Evolutionary conservation across 1,284 basidiomycete species (phyloP).

Genomic region (Marasmius fiardii): DNA sequence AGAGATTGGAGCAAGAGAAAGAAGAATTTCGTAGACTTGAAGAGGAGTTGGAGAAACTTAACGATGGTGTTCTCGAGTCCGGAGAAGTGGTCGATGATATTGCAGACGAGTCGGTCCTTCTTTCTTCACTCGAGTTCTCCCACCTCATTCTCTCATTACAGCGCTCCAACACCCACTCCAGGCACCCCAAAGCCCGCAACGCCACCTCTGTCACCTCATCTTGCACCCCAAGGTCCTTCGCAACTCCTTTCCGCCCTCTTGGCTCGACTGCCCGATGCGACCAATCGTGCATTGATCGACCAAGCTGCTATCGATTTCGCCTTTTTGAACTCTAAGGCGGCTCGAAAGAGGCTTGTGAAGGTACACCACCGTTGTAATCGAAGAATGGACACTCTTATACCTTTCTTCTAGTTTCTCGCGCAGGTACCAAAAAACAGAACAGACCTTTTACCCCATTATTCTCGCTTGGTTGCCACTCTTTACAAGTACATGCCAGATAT

Average conservation of each 20-base stretch:
- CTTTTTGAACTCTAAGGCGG: constrained; percentile 93
- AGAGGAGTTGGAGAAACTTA: constrained; percentile 61
- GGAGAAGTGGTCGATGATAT: constrained; percentile 20
- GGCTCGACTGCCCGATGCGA: constrained; percentile 89
- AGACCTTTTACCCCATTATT: constrained; percentile 93
- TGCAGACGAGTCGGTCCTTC: constrained; percentile 48
- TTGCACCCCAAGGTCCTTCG: constrained; percentile 84
- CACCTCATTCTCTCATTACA: constrained; percentile 20
- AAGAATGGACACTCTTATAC: constrained; percentile 5
- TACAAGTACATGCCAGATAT: constrained; percentile 94
- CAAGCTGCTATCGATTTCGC: constrained; percentile 95
- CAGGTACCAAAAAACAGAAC: constrained; percentile 86
- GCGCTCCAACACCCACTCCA: constrained; percentile 58
- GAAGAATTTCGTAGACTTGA: constrained; percentile 67
- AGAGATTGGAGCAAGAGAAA: constrained; percentile 29
- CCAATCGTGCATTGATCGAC: constrained; percentile 90
- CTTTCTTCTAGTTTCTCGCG: constrained; percentile 64
- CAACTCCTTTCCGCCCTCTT: constrained; percentile 92
- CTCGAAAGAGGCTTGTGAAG: constrained; percentile 85
- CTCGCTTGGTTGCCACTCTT: constrained; percentile 85
- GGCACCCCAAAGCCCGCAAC: constrained; percentile 61
- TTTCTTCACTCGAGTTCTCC: background rate
- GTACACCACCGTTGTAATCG: constrained; percentile 37
- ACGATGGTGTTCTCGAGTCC: constrained; percentile 24
- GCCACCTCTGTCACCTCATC: constrained; percentile 61